Evolutionary conservation across 2,329 filamentous ascomycete genomes (phyloP).

Genomic region (Tricladium varicosporioides): DNA sequence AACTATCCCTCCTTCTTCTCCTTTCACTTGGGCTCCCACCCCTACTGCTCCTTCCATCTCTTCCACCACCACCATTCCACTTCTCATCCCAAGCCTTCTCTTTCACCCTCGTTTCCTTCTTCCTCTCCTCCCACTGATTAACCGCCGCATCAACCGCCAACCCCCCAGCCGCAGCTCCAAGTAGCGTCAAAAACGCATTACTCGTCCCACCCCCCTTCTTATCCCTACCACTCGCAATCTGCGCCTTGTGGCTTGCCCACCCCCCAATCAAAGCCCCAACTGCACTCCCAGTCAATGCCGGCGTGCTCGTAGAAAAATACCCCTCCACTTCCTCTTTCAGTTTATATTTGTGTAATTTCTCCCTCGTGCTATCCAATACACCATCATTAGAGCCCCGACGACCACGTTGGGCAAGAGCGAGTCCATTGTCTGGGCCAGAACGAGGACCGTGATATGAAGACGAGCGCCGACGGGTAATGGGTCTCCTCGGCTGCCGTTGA

Average conservation of each 20-base stretch:
- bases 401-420: background rate
- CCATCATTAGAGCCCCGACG: constrained; percentile 5
- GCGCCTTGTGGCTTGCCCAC: constrained; percentile 28
- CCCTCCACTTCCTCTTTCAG: constrained; percentile 25
- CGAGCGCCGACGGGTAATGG: background rate
- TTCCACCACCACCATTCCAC: constrained; percentile 5
- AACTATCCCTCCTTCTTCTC: no score
- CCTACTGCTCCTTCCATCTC: background rate
- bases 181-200: constrained; percentile 21
- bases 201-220: constrained; percentile 8
- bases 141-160: constrained; percentile 27
- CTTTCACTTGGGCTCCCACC: background rate
- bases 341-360: constrained; percentile 17
- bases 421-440: background rate
- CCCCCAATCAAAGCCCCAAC: constrained; percentile 27
- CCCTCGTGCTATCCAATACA: constrained; percentile 12
- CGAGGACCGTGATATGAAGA: constrained; percentile 5
- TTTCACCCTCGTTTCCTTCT: constrained; percentile 15
- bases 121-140: constrained; percentile 23
- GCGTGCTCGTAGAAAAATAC: constrained; percentile 21
- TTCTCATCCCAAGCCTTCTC: constrained; percentile 21
- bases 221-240: constrained; percentile 18
- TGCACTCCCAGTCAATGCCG: constrained; percentile 21
- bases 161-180: constrained; percentile 29
- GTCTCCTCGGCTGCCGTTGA: background rate